phyloP scores from a whole-genome alignment of 2,329 filamentous ascomycete species.

The Ophiocordyceps camponoti-leonardi region DNA sequence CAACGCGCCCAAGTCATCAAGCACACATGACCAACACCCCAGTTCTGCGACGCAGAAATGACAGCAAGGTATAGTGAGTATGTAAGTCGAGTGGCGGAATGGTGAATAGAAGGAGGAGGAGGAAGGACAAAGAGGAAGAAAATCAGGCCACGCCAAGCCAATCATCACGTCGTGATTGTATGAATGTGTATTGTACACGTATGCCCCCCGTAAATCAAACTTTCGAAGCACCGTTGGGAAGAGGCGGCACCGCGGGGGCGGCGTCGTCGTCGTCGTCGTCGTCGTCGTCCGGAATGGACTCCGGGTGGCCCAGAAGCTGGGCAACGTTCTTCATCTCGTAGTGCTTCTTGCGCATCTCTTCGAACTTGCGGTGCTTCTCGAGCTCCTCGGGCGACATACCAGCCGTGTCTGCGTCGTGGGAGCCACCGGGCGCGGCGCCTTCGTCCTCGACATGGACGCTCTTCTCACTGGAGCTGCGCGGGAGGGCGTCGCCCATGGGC shows the following conservation, averaged over 20 bases:
- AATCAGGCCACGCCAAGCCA: neutral
- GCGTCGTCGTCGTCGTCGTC: slow-evolving; percentile 15
- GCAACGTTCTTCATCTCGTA: slow-evolving; percentile 98
- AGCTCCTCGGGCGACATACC: slow-evolving; percentile 53
- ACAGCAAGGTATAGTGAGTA: neutral
- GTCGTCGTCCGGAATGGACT: slow-evolving; percentile 45
- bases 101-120: neutral
- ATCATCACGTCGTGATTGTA: neutral
- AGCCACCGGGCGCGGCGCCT: slow-evolving; percentile 38
- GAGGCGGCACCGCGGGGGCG: slow-evolving; percentile 22
- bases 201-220: neutral
- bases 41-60: neutral
- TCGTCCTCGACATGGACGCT: slow-evolving; percentile 65
- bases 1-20: neutral
- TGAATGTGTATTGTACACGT: neutral
- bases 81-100: neutral
- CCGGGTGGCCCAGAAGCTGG: slow-evolving; percentile 62
- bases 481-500: slow-evolving; percentile 3
- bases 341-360: slow-evolving; percentile 83
- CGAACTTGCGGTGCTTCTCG: slow-evolving; percentile 86
- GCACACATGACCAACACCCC: neutral
- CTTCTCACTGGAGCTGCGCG: slow-evolving; percentile 33
- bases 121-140: neutral
- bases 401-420: slow-evolving; percentile 27
- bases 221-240: slow-evolving; percentile 21